Evolutionary conservation across 441 rosid species (phyloP).

Genomic region (Adansonia madagascariensis): DNA sequence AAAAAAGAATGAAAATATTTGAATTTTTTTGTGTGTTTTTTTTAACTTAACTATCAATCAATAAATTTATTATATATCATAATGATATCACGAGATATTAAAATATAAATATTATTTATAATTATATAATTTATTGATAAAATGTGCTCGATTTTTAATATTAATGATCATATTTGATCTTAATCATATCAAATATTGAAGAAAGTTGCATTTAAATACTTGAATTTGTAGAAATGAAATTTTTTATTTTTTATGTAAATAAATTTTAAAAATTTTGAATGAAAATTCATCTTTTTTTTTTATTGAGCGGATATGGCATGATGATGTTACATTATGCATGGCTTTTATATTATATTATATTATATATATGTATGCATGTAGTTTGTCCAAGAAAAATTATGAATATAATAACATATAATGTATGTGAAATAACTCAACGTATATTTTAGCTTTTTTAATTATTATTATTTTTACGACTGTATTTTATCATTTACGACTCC

Average conservation of each 20-base stretch:
- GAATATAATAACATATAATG: neutral
- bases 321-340: neutral
- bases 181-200: too few relatives aligned
- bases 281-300: neutral
- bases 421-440: neutral
- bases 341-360: neutral
- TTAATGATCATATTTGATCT: too few relatives aligned
- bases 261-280: neutral
- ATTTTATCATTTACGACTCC: neutral
- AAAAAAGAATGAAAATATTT: too few relatives aligned
- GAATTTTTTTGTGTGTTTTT: too few relatives aligned
- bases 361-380: neutral
- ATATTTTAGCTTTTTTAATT: too few relatives aligned
- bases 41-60: too few relatives aligned
- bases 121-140: too few relatives aligned
- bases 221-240: neutral
- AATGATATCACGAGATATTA: neutral
- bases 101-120: too few relatives aligned
- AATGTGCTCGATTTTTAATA: too few relatives aligned
- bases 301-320: neutral
- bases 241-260: neutral
- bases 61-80: too few relatives aligned
- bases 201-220: too few relatives aligned
- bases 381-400: neutral
- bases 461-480: neutral